Percentiles rank a stretch among this genome's conserved stretches.
phyloP scores from a whole-genome alignment of 768 basidiomycete species.

The Crassisporium funariophilum region DNA sequence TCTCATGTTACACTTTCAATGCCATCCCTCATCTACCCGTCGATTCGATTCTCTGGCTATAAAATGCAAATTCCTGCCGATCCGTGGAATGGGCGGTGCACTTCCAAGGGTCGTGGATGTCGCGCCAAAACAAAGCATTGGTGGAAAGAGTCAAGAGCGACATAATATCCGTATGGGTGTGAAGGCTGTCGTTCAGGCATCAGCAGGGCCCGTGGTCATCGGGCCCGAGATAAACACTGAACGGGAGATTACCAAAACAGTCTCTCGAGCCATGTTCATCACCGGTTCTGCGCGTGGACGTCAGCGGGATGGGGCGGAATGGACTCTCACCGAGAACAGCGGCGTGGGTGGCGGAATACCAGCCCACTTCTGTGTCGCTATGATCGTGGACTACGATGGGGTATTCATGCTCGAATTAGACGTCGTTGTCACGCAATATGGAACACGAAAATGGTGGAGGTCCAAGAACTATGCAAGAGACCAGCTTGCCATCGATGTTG shows the following conservation, averaged over 20 bases:
- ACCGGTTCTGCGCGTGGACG: slow-evolving; percentile 16
- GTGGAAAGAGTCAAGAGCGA: slow-evolving; percentile 15
- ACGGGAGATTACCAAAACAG: slow-evolving; percentile 8
- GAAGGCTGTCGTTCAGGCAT: slow-evolving; percentile 9
- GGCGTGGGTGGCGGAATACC: slow-evolving; percentile 18
- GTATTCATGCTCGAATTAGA: slow-evolving; percentile 17
- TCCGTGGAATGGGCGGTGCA: neutral
- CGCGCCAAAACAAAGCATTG: slow-evolving; percentile 16
- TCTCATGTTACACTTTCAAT: slow-evolving; percentile 16
- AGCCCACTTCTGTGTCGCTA: slow-evolving; percentile 17
- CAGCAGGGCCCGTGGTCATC: slow-evolving; percentile 7
- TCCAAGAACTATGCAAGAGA: slow-evolving; percentile 11
- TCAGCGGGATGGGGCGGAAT: slow-evolving; percentile 15
- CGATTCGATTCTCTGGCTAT: slow-evolving; percentile 14
- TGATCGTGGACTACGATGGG: slow-evolving; percentile 14
- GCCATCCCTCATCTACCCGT: slow-evolving; percentile 13
- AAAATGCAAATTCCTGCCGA: slow-evolving; percentile 11
- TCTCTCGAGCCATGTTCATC: slow-evolving; percentile 16
- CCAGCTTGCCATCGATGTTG: slow-evolving; percentile 8
- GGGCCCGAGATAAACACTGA: slow-evolving; percentile 13
- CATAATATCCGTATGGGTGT: slow-evolving; percentile 10
- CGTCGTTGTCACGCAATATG: slow-evolving; percentile 12
- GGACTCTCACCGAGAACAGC: slow-evolving; percentile 16
- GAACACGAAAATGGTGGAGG: slow-evolving; percentile 10
- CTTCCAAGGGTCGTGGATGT: slow-evolving; percentile 14